These are phyloP conservation scores for Fraxinus cuspidata DNA, from an alignment of 257 asterid species.

Conservation along the genomic window DNA sequence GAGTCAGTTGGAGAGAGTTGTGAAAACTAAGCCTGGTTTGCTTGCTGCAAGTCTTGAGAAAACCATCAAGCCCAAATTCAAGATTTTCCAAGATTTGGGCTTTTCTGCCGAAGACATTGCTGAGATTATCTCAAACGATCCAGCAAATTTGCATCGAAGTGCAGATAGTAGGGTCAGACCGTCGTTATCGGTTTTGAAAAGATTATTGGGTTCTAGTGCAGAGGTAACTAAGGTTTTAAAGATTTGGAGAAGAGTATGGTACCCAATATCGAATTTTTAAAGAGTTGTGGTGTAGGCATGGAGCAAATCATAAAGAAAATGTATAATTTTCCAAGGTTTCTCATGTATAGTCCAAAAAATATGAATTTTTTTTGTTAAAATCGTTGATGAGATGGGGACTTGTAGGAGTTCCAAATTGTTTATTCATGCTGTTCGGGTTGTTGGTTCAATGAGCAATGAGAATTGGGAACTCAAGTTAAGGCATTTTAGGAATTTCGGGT, in stretches of 20 bases:
- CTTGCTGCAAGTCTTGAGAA: conserved; percentile 12
- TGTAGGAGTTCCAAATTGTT: not conserved
- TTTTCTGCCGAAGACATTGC: conserved; percentile 20
- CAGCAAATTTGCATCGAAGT: conserved; percentile 18
- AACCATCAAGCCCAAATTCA: conserved; percentile 12
- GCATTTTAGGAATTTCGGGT: not conserved
- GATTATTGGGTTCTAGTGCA: conserved; percentile 19
- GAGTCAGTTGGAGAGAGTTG: conserved; percentile 24
- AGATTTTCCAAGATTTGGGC: conserved; percentile 27
- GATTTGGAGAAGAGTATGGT: conserved; percentile 28
- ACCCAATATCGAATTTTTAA: conserved; percentile 26
- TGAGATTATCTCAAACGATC: conserved; percentile 21
- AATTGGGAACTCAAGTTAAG: not conserved
- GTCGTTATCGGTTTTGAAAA: conserved; percentile 21
- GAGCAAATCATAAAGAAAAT: not conserved
- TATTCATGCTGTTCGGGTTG: too few species aligned
- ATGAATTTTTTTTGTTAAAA: conserved; percentile 23
- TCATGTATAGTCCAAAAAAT: conserved; percentile 19
- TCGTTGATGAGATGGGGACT: conserved; percentile 6
- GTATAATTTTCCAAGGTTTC: conserved; percentile 22
- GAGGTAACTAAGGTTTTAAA: conserved; percentile 22
- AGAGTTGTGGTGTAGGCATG: conserved; percentile 27
- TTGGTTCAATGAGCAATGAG: too few species aligned
- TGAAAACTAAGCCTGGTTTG: conserved; percentile 18
- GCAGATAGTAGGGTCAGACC: conserved; percentile 10